Percentiles rank a stretch among this genome's conserved stretches.
These are phyloP conservation scores for Pyrenopolyporus hunteri DNA, from an alignment of 495 filamentous ascomycete genomes.

Conservation along the genomic window DNA sequence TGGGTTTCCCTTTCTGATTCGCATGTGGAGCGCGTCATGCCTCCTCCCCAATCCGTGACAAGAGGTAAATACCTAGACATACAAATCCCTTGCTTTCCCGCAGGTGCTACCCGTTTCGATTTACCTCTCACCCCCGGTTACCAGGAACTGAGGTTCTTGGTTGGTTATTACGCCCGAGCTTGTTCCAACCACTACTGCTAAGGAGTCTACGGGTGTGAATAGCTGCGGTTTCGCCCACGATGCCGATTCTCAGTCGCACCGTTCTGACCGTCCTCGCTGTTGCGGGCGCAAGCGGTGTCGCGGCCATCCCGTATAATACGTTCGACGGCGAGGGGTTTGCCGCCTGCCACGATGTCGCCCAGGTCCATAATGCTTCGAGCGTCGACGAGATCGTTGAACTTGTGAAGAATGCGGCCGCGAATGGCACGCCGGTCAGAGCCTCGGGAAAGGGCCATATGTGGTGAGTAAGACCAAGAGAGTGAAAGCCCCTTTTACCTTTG, in stretches of 20 bases:
- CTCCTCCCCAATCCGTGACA: no score
- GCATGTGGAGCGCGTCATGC: no score
- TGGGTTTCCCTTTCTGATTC: slow-evolving; percentile 5
- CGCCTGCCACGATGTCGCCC: slow-evolving; percentile 51
- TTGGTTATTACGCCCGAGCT: slow-evolving; percentile 13
- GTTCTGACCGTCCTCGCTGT: slow-evolving; percentile 20
- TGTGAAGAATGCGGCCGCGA: slow-evolving; percentile 45
- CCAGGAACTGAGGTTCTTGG: slow-evolving; percentile 5
- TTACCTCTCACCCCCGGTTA: slow-evolving; percentile 1
- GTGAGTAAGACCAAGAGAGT: slow-evolving; percentile 27
- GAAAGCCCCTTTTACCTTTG: not conserved
- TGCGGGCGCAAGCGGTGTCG: slow-evolving; percentile 9
- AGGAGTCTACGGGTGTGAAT: not conserved
- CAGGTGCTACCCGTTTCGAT: slow-evolving; percentile 6
- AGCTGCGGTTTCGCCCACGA: slow-evolving; percentile 13
- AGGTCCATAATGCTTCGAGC: slow-evolving; percentile 49
- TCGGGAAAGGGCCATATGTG: slow-evolving; percentile 58
- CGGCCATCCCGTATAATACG: slow-evolving; percentile 51
- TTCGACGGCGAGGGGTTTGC: slow-evolving; percentile 57
- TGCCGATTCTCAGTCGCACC: slow-evolving; percentile 26
- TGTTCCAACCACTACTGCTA: slow-evolving; percentile 16
- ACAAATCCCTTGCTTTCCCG: slow-evolving; percentile 24
- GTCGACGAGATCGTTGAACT: slow-evolving; percentile 50
- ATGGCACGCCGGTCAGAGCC: slow-evolving; percentile 48
- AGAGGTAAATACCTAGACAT: no score